These are phyloP conservation scores for Globisporangium cederbergense DNA, from an alignment of 352 stramenopile genomes.

Conservation along the genomic window DNA sequence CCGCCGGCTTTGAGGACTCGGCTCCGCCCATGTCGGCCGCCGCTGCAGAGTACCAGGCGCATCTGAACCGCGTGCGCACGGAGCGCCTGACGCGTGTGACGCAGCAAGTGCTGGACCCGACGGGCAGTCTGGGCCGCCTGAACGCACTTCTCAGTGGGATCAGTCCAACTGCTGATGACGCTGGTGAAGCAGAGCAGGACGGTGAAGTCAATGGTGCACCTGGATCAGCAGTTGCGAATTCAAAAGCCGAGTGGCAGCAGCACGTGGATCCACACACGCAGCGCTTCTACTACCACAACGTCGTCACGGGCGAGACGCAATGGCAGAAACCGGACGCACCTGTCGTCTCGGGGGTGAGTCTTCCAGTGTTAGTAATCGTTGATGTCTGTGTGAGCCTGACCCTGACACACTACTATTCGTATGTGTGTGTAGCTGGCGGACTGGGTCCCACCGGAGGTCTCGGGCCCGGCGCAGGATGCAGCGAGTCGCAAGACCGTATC, in stretches of 20 bases:
- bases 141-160: slow-evolving; percentile 72
- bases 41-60: slow-evolving; percentile 59
- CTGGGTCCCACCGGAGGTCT: slow-evolving; percentile 65
- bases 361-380: neutral
- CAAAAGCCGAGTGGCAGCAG: slow-evolving; percentile 74
- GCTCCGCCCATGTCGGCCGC: slow-evolving; percentile 13
- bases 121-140: slow-evolving; percentile 63
- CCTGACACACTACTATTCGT: neutral
- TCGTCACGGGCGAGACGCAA: slow-evolving; percentile 68
- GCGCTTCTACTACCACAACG: slow-evolving; percentile 86
- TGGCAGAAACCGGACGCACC: slow-evolving; percentile 72
- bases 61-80: slow-evolving; percentile 49
- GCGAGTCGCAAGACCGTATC: slow-evolving; percentile 40
- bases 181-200: slow-evolving; percentile 1
- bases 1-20: slow-evolving; percentile 42
- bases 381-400: neutral
- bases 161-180: slow-evolving; percentile 18
- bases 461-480: slow-evolving; percentile 19
- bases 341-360: slow-evolving; percentile 66
- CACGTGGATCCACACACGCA: slow-evolving; percentile 79
- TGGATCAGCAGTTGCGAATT: neutral
- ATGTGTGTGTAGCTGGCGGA: slow-evolving; percentile 49
- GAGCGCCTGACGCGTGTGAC: slow-evolving; percentile 52
- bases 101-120: slow-evolving; percentile 63
- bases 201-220: neutral